Evolutionary conservation across 2,329 filamentous ascomycete species (phyloP).

Genomic region (Xylariaceae sp.): DNA sequence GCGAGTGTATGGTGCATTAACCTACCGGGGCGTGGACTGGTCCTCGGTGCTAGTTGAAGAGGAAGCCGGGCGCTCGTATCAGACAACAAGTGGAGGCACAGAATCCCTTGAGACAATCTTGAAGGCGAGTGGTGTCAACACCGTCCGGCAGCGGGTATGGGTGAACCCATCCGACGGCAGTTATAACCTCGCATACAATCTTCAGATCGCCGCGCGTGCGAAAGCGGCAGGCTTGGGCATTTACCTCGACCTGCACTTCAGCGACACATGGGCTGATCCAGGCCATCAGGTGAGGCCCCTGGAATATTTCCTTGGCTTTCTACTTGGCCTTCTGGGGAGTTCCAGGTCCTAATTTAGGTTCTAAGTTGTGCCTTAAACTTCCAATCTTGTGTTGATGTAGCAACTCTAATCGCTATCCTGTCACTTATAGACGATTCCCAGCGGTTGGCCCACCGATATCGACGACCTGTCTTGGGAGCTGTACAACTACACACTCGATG

Average conservation of each 20-base stretch:
- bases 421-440: conserved; percentile 41
- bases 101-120: conserved; percentile 59
- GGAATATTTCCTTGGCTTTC: background rate
- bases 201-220: conserved; percentile 60
- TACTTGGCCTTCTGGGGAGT: background rate
- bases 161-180: conserved; percentile 59
- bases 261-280: conserved; percentile 68
- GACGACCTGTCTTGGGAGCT: conserved; percentile 54
- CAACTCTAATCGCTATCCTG: conserved; percentile 3
- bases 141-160: conserved; percentile 66
- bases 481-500: conserved; percentile 62
- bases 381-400: background rate
- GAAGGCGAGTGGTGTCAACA: conserved; percentile 58
- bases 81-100: conserved; percentile 45
- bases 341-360: background rate
- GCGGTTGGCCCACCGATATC: conserved; percentile 57
- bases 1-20: conserved; percentile 41
- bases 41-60: conserved; percentile 63
- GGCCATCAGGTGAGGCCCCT: conserved; percentile 41
- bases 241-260: conserved; percentile 60
- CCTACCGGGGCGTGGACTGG: conserved; percentile 64
- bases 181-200: conserved; percentile 66
- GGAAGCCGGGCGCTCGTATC: conserved; percentile 54
- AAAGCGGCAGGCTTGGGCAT: conserved; percentile 56
- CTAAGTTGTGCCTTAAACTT: background rate